These are phyloP conservation scores for Oryza brachyantha DNA, from an alignment of 176 grass and related monocot genomes.

Conservation along the genomic window DNA sequence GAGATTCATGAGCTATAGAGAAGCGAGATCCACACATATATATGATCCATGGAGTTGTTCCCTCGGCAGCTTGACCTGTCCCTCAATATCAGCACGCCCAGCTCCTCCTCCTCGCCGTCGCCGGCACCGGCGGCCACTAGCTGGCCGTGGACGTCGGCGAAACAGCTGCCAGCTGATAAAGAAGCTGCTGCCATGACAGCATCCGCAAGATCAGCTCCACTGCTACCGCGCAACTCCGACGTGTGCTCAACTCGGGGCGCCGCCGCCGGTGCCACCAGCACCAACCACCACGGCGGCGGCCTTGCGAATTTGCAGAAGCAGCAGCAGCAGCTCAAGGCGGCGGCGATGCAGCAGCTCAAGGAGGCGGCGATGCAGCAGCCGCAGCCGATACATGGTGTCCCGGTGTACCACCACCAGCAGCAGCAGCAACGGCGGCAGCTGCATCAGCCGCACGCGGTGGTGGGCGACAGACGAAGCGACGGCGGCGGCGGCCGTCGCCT, in stretches of 20 bases:
- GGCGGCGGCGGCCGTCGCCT: not conserved
- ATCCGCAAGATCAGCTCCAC: not conserved
- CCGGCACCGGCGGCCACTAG: not conserved
- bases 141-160: not conserved
- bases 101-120: not conserved
- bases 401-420: conserved; percentile 4
- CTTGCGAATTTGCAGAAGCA: not conserved
- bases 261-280: not conserved
- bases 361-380: not conserved
- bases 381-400: conserved; percentile 30
- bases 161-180: not conserved
- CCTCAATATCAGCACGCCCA: conserved; percentile 16
- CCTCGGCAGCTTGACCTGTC: conserved; percentile 14
- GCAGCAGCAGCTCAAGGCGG: not conserved
- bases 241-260: not conserved
- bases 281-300: not conserved
- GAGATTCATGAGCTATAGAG: not conserved
- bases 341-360: not conserved
- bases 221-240: not conserved
- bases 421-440: not conserved
- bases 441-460: not conserved
- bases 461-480: not conserved
- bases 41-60: conserved; percentile 24
- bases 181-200: not conserved
- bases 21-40: not conserved